Base-by-base conservation (phyloP, 1,284 basidiomycete genomes). In the Rhodotorula sp. region DNA sequence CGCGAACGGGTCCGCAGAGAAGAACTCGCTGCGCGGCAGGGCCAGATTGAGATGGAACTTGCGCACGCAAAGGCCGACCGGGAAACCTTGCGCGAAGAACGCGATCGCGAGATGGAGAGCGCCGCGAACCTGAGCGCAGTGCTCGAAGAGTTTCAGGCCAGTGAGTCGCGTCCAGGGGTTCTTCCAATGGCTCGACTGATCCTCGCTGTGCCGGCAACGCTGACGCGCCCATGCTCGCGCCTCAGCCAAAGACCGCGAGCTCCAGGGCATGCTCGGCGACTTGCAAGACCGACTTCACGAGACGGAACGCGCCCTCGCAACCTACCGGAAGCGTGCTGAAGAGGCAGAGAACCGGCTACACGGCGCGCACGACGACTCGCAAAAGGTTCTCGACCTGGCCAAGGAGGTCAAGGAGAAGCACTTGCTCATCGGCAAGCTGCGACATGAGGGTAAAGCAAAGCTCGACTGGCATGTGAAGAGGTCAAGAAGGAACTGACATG, bases 361-460 rank as follows among this genome's bases (percentile, higher is more conserved):
- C 69, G 89, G 91, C 68, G 85, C 87, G 15, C 85, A 87, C 55
- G 85, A 86, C 5, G 89, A 88, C 78, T 86, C 86, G 2, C 85
- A 86, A 5, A 85, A 86, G 58, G 87, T 88, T 1, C 84, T 86
- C 49, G 86, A 87, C 48, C 83, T 98, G 6, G 91, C 94, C 80
- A 89, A 89, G 78, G 93, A 98, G 77, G 84, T 96, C 60, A 95
- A 93, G 81, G 95, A 98, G 81, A 98, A 98, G 84, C 90, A 89
- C 70, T 83, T 93, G 29, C 84, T 95, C 8, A 92, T 97, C 55
- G 90, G 90, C 62, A 98, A 98, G 80, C 83, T 98, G 73, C 86
- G 95, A 63, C 95, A 99, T 79, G 95, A 98, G 86, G 89, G 93
- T 94, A 74, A 57, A 83, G 80, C 20, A 12, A 5, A 24, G 49